Percentiles rank a stretch among this genome's conserved stretches.
These are phyloP conservation scores for Macrolepiota albuminosa DNA, from an alignment of 768 basidiomycete genomes.

Conservation along the genomic window DNA sequence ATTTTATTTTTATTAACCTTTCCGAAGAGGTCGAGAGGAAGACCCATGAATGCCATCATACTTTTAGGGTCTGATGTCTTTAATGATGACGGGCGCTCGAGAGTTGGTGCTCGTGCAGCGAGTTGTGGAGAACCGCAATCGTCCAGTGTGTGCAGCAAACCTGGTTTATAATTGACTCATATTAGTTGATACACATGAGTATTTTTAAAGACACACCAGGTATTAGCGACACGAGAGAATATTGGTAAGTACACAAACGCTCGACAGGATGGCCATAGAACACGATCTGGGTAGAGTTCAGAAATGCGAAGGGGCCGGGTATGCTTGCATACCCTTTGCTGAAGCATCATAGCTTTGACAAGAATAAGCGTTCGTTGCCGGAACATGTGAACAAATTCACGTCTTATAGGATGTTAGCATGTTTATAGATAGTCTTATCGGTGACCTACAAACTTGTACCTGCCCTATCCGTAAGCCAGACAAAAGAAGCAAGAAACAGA, in stretches of 20 bases:
- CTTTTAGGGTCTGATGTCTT: conserved; percentile 87
- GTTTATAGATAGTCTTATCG: neutral
- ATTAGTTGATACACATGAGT: neutral
- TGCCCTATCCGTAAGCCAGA: conserved; percentile 20
- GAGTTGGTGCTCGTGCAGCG: conserved; percentile 53
- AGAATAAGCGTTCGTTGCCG: conserved; percentile 88
- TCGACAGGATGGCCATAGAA: conserved; percentile 97
- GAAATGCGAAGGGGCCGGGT: neutral
- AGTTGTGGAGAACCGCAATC: conserved; percentile 90
- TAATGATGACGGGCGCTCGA: conserved; percentile 69
- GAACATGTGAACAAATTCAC: conserved; percentile 92
- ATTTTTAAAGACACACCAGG: conserved; percentile 53
- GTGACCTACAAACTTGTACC: conserved; percentile 63
- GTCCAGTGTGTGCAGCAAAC: conserved; percentile 81
- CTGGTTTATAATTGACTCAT: conserved; percentile 28
- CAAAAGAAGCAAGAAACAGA: neutral
- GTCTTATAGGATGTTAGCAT: conserved; percentile 37
- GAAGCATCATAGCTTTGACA: conserved; percentile 92
- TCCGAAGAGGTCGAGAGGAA: conserved; percentile 94
- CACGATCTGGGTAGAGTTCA: conserved; percentile 64
- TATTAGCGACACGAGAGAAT: conserved; percentile 90
- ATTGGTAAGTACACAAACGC: conserved; percentile 93
- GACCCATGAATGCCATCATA: conserved; percentile 85
- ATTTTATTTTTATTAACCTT: conserved; percentile 42
- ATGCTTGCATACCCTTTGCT: conserved; percentile 64